These are phyloP conservation scores for Polygonum aviculare DNA, from an alignment of 148 eudicot species.

Conservation along the genomic window DNA sequence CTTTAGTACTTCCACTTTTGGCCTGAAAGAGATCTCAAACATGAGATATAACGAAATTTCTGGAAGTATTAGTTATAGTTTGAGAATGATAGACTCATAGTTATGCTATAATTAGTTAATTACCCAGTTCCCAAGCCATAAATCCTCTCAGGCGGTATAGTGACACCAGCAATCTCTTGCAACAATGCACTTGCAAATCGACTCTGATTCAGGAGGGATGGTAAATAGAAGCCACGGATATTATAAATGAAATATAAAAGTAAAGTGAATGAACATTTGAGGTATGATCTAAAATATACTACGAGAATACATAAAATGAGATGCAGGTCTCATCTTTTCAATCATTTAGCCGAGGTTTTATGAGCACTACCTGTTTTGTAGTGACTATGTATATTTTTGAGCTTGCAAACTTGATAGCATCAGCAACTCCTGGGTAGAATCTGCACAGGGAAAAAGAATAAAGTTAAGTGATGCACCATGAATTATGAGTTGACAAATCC, in stretches of 20 bases:
- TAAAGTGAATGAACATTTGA: not conserved
- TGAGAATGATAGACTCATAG: not conserved
- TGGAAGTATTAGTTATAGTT: not conserved
- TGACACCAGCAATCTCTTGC: constrained; percentile 83
- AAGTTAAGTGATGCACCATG: not conserved
- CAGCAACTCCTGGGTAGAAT: constrained; percentile 91
- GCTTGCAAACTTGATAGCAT: constrained; percentile 87
- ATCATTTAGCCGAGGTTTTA: not conserved
- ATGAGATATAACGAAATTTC: not conserved
- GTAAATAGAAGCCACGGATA: constrained; percentile 3
- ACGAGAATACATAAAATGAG: not conserved
- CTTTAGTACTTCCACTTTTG: constrained; percentile 92
- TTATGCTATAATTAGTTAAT: constrained; percentile 12
- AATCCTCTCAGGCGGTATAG: constrained; percentile 80
- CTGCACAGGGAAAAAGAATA: constrained; percentile 26
- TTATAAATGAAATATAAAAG: not conserved
- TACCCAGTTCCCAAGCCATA: constrained; percentile 95
- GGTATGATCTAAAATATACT: not conserved
- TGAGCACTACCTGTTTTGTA: constrained; percentile 65
- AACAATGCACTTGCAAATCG: constrained; percentile 92
- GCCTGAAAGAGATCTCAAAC: constrained; percentile 29
- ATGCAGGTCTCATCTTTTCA: not conserved
- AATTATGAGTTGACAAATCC: not conserved
- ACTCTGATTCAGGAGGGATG: constrained; percentile 32
- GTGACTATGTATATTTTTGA: constrained; percentile 86